phyloP scores from a whole-genome alignment of 2,329 filamentous ascomycete genomes.

The Xylaria sp. region DNA sequence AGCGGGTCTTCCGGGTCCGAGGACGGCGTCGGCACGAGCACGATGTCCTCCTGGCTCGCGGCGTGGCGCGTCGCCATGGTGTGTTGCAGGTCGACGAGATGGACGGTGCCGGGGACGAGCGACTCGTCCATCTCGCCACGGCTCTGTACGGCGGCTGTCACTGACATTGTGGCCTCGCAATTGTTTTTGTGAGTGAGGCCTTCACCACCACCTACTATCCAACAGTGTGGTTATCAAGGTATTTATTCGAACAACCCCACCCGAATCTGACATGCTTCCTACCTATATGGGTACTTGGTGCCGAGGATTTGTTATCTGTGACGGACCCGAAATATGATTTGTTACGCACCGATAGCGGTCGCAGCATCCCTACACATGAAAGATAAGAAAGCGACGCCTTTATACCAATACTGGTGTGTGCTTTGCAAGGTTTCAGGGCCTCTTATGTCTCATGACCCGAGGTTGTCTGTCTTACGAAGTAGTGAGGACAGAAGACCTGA shows the following conservation, averaged over 20 bases:
- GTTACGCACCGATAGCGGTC: slow-evolving; percentile 13
- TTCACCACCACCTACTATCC: slow-evolving; percentile 10
- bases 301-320: slow-evolving; percentile 24
- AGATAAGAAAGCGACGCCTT: slow-evolving; percentile 12
- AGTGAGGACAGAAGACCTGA: too few relatives aligned
- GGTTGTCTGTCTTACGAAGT: too few relatives aligned
- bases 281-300: slow-evolving; percentile 12
- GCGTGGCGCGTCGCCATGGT: slow-evolving; percentile 50
- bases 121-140: slow-evolving; percentile 45
- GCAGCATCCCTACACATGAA: neutral
- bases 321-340: slow-evolving; percentile 12
- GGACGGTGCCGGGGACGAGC: slow-evolving; percentile 55
- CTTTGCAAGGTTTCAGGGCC: too few relatives aligned
- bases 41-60: slow-evolving; percentile 54
- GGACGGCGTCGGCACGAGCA: slow-evolving; percentile 63
- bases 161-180: slow-evolving; percentile 17
- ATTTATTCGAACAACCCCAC: slow-evolving; percentile 15
- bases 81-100: slow-evolving; percentile 54
- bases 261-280: slow-evolving; percentile 16
- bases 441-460: too few relatives aligned
- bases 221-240: neutral
- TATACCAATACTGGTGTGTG: too few relatives aligned
- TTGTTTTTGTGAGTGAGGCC: slow-evolving; percentile 9
- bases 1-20: slow-evolving; percentile 64
- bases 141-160: slow-evolving; percentile 21